A percentile compares a stretch with the other conserved stretches of the same genome.
Evolutionary conservation across 192 early-diverging fungal genomes (phyloP).

Genomic region (Funneliformis geosporum): DNA sequence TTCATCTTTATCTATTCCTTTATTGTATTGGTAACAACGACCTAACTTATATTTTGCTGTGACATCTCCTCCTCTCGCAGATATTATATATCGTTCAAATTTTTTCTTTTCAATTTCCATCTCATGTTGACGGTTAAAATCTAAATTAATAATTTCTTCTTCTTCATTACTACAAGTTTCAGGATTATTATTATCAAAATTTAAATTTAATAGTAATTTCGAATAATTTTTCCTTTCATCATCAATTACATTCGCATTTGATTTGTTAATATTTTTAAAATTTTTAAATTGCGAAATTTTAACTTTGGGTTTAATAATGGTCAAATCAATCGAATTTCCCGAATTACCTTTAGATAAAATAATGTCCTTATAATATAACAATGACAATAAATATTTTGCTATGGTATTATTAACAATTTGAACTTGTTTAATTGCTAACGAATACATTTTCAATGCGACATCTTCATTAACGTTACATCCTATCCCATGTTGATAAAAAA

Average conservation of each 20-base stretch:
- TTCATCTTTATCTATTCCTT: background rate
- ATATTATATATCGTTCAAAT: no score
- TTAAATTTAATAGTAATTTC: background rate
- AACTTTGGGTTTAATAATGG: no score
- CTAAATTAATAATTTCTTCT: no score
- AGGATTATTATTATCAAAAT: no score
- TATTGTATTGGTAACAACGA: background rate
- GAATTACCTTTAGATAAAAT: background rate
- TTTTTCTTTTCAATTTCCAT: no score
- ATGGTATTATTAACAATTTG: background rate
- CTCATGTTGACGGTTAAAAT: background rate
- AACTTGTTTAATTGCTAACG: background rate
- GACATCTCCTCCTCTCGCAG: no score
- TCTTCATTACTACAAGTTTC: no score
- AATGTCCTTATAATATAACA: background rate
- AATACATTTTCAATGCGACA: background rate
- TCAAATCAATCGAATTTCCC: no score
- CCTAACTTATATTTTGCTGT: background rate
- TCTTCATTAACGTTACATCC: background rate
- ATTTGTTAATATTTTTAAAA: background rate
- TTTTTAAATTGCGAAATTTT: no score
- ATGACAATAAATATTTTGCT: background rate
- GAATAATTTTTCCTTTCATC: no score
- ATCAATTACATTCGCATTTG: background rate
- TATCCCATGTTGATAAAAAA: background rate